These are phyloP conservation scores for Globisporangium heterothallicum DNA, from an alignment of 352 stramenopile species.

Conservation along the genomic window DNA sequence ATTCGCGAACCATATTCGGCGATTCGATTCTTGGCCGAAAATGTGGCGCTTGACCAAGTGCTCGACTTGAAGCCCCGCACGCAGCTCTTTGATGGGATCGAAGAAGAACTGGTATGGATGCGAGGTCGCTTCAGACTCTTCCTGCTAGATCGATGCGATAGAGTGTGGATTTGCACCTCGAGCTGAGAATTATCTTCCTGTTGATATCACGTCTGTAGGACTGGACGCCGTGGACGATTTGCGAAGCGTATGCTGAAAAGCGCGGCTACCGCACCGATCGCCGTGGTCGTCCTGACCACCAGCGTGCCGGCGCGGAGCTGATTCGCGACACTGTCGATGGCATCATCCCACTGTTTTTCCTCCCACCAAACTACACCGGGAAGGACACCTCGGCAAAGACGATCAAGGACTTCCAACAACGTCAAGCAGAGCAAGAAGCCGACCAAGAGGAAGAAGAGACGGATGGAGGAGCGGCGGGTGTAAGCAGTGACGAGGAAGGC, in stretches of 20 bases:
- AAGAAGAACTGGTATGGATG: constrained; percentile 63
- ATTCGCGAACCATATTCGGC: constrained; percentile 87
- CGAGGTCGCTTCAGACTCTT: too few species aligned
- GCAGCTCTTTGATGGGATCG: constrained; percentile 69
- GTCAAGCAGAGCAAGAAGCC: constrained; percentile 18
- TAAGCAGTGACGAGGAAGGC: constrained; percentile 3
- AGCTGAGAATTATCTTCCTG: too few species aligned
- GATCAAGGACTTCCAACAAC: constrained; percentile 28
- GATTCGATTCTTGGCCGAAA: constrained; percentile 79
- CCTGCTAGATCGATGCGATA: too few species aligned
- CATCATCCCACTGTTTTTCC: constrained; percentile 77
- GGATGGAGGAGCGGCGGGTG: background rate
- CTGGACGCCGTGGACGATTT: constrained; percentile 81
- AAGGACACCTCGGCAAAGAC: constrained; percentile 37
- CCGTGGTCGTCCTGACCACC: constrained; percentile 71
- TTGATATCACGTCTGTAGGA: too few species aligned
- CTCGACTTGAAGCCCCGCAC: constrained; percentile 68
- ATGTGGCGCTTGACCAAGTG: constrained; percentile 63
- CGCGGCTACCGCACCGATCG: constrained; percentile 76
- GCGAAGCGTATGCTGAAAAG: constrained; percentile 82
- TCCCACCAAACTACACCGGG: constrained; percentile 67
- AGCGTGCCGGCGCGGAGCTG: constrained; percentile 75
- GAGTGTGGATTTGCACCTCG: too few species aligned
- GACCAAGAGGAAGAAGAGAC: constrained; percentile 14
- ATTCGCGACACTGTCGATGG: constrained; percentile 78